These are phyloP conservation scores for Macroventuria anomochaeta DNA, from an alignment of 2,329 filamentous ascomycete genomes.

Conservation along the genomic window DNA sequence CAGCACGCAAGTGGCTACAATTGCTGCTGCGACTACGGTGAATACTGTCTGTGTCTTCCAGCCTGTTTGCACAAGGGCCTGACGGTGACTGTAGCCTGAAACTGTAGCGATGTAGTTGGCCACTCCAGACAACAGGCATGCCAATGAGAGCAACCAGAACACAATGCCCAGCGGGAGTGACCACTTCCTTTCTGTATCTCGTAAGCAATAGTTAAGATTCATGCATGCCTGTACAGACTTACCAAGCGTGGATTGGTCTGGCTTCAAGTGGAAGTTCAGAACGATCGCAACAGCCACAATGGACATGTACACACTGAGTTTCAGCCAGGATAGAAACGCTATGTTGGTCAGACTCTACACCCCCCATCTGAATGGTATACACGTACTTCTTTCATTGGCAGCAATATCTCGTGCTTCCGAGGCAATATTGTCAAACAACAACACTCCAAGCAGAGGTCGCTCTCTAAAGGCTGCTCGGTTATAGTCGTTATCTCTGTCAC, in stretches of 20 bases:
- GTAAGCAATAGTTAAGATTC: conserved; percentile 1
- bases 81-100: conserved; percentile 77
- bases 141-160: conserved; percentile 83
- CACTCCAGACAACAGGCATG: conserved; percentile 78
- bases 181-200: conserved; percentile 71
- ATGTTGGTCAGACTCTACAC: conserved; percentile 12
- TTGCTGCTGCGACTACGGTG: conserved; percentile 49
- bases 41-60: conserved; percentile 87
- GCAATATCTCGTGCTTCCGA: conserved; percentile 80
- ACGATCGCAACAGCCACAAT: conserved; percentile 90
- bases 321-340: conserved; percentile 87
- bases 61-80: conserved; percentile 88
- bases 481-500: conserved; percentile 50
- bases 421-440: conserved; percentile 76
- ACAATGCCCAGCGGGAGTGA: conserved; percentile 83
- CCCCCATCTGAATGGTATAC: neutral
- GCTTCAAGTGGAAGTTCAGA: conserved; percentile 88
- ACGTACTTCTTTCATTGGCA: conserved; percentile 73
- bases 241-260: conserved; percentile 59
- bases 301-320: conserved; percentile 87
- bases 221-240: conserved; percentile 1
- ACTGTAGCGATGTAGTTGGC: conserved; percentile 87
- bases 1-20: conserved; percentile 51
- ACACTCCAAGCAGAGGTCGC: conserved; percentile 68
- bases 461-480: conserved; percentile 61